Evolutionary conservation across 441 rosid genomes (phyloP), one percentile per base, ranked within the genome.

Genomic region (Jatropha multifida): DNA sequence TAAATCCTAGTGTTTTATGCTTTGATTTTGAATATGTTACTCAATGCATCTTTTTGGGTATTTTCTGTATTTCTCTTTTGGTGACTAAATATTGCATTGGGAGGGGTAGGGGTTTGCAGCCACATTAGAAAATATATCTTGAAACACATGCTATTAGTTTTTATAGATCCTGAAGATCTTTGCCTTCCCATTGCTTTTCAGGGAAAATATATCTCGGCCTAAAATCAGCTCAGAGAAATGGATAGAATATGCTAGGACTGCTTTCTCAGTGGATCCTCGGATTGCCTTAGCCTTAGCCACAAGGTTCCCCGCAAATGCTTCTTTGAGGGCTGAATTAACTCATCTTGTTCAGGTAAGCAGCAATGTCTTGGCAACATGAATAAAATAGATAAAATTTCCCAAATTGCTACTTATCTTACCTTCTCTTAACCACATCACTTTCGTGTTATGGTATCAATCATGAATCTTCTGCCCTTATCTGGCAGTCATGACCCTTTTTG

Each of bases 221-320:
- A 94, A 88, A 87, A 77, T 90, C 68, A 89, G 91, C 83, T 66
- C 98, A 68, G 98, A 96, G 56, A 96, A 90, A 81, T 92, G 98
- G 97, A 76, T 85, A 70, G 99, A 94, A 76, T 74, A 86, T 85
- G 97, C 94, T 68, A 88, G 90, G 82, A 92, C 90, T 71, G 96
- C 99, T 67, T 96, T 96, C 81, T 76, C 88, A 46, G 98, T 96
- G 69, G 98, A 94, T 88, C 98, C 98, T 74, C 88, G 86, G 69
- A 88, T 96, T 77, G 98, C 96, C 75, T 65, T 96, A 69, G 91
- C 91, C 79, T 81, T 96, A 73, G 94, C 87, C 71, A 88, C 95
- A 18, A 92, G 97, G 80, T 96, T 96, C 83, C 94, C 96, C 23
- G 80, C 96, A 73, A 94, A 92, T 80, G 77, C 83, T 77, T 74